Conservation (phyloP, 2,329 filamentous ascomycete species). For the Colletotrichum nymphaeae region DNA sequence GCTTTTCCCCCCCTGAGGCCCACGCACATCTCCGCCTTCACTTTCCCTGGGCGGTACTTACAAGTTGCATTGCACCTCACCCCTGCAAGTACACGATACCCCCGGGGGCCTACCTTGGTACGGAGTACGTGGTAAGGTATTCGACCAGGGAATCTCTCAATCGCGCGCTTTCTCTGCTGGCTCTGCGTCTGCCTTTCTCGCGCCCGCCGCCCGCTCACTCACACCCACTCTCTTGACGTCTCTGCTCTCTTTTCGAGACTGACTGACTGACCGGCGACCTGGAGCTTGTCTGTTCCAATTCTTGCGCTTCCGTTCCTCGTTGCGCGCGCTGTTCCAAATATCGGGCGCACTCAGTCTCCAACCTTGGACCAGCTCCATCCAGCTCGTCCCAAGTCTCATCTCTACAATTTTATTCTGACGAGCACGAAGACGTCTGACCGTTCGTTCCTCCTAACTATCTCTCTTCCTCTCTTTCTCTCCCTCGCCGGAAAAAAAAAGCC, state of each 20-base stretch:
- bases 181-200: not conserved
- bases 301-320: conserved; percentile 14
- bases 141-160: not conserved
- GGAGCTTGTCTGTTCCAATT: conserved; percentile 5
- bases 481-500: conserved; percentile 8
- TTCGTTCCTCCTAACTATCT: conserved; percentile 15
- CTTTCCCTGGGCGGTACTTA: conserved; percentile 31
- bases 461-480: conserved; percentile 18
- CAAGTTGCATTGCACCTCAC: conserved; percentile 24
- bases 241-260: not conserved
- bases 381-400: conserved; percentile 39
- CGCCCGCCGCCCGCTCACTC: not conserved
- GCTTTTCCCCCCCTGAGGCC: conserved; percentile 26
- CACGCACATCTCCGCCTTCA: conserved; percentile 35
- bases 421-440: conserved; percentile 29
- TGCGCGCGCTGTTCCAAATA: conserved; percentile 33
- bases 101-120: conserved; percentile 6
- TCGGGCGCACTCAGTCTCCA: conserved; percentile 19
- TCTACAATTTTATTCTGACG: conserved; percentile 39
- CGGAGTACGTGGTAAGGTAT: not conserved
- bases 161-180: not conserved
- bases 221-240: not conserved
- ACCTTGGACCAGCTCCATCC: conserved; percentile 17
- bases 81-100: conserved; percentile 36
- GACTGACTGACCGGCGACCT: not conserved